Percentiles rank a stretch among this genome's conserved stretches.
These are phyloP conservation scores for Populus trichocarpa DNA, from an alignment of 441 rosid genomes.

Conservation along the genomic window DNA sequence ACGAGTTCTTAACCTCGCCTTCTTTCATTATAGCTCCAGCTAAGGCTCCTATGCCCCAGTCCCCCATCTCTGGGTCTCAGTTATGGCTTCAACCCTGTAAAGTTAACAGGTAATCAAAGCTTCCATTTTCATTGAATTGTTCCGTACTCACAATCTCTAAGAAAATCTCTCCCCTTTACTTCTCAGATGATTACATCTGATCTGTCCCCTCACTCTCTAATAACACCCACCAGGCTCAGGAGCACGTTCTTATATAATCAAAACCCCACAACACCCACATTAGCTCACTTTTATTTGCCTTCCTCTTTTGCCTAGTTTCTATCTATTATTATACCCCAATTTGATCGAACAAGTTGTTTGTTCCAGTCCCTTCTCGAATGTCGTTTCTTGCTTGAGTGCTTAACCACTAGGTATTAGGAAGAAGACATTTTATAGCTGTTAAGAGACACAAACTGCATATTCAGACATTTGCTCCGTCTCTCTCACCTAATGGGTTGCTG, in stretches of 20 bases:
- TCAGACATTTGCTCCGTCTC: not conserved
- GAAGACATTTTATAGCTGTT: not conserved
- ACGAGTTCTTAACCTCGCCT: not conserved
- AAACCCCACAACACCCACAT: not conserved
- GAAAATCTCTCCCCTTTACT: not conserved
- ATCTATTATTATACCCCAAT: not conserved
- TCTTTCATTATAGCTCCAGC: not conserved
- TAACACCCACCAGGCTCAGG: not conserved
- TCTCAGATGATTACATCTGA: slow-evolving; percentile 3
- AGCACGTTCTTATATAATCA: not conserved
- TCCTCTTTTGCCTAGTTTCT: not conserved
- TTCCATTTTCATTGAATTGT: not conserved
- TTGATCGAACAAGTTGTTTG: not conserved
- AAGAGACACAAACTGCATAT: not conserved
- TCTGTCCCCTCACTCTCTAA: not conserved
- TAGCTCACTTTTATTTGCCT: not conserved
- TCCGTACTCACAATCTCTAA: no score
- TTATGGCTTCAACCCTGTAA: not conserved
- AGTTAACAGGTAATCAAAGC: slow-evolving; percentile 3
- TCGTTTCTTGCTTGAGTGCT: not conserved
- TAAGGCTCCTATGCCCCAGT: not conserved
- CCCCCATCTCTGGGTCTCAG: not conserved
- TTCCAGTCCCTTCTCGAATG: not conserved
- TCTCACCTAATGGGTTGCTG: slow-evolving; percentile 49
- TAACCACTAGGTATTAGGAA: not conserved